Base-by-base conservation (phyloP, 306 rosid genomes). In the Lotus japonicus region DNA sequence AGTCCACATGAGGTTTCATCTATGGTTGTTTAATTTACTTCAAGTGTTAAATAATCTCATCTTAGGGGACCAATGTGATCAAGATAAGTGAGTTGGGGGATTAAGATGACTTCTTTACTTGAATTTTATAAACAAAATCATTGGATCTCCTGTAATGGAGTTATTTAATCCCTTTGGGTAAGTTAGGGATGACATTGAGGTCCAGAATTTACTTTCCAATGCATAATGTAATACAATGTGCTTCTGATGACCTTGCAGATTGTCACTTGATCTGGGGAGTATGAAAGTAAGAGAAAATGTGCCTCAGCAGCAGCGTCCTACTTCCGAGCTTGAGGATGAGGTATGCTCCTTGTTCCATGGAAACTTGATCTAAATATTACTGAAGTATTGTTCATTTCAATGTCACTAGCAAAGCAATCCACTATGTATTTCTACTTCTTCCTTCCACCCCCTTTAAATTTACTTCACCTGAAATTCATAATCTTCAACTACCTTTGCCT, bases 311-410 rank as follows among this genome's bases (percentile, higher is more conserved):
- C 81, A 52, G 33, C 80, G 79, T 59, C 58, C 95, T 70, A 19
- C 84, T 49, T 76, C 83, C 28, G 97, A 81, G 73, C 78, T 94
- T 77, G 89, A 94, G 81, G 98, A 94, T 70, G 98, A 94, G 95
- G 98, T 90, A 80, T 61, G 68, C 11, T 51, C 38, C 39, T 50
- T 70, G 61, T 12, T n/a, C 17, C 42, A 38, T 42, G 46, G 46
- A 11, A 13, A 42, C 46, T 42, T 8, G 46, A 42, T 31, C 14
- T 11, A 11, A 42, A 9, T 11, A 42, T 11, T 42, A 31, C 58
- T 49, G 35, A 28, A 33, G 18, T 52, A 28, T 15, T 12, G 51
- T 66, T 77, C 45, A 31, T 60, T 51, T 57, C 15, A 13, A 45
- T 68, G 35, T 26, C 70, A 64, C 55, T 52, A n/a, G 19, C 19